A percentile compares a stretch with the other conserved stretches of the same genome.
These are phyloP conservation scores for Mycocentrospora acerina DNA, from an alignment of 2,329 filamentous ascomycete species.

Conservation along the genomic window DNA sequence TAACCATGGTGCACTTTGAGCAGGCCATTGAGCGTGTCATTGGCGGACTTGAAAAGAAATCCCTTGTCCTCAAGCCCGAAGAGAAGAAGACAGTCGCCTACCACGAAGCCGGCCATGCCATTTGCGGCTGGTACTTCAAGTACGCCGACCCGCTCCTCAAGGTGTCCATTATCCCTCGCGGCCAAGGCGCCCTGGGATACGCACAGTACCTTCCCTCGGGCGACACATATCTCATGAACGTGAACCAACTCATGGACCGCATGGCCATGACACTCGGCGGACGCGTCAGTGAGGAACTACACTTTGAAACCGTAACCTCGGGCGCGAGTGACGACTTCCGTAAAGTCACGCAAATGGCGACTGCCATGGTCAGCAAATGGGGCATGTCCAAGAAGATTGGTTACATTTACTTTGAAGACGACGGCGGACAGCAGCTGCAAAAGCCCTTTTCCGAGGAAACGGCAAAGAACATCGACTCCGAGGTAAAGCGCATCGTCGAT, in stretches of 20 bases:
- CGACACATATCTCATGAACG: constrained; percentile 94
- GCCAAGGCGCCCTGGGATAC: constrained; percentile 89
- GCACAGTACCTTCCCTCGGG: constrained; percentile 92
- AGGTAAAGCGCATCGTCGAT: constrained; percentile 89
- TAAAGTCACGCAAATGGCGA: constrained; percentile 95
- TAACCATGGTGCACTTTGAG: constrained; percentile 91
- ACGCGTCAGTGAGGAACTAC: constrained; percentile 90
- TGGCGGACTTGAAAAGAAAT: constrained; percentile 96
- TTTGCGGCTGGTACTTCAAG: constrained; percentile 97
- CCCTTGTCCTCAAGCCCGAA: constrained; percentile 84
- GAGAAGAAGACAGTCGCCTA: constrained; percentile 97
- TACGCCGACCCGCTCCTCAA: constrained; percentile 97
- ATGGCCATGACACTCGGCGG: constrained; percentile 99
- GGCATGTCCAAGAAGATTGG: constrained; percentile 96
- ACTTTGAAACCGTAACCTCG: constrained; percentile 94
- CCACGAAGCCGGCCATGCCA: constrained; percentile 96
- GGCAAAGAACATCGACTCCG: constrained; percentile 84
- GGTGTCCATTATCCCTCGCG: constrained; percentile 96
- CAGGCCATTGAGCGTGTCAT: constrained; percentile 97
- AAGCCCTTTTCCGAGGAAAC: constrained; percentile 97
- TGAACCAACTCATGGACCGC: constrained; percentile 94
- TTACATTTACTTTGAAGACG: constrained; percentile 84
- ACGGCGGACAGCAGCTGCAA: constrained; percentile 76
- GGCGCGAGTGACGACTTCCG: constrained; percentile 97
- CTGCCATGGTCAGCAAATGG: constrained; percentile 98